Evolutionary conservation across 2,329 filamentous ascomycete genomes (phyloP).

Genomic region (Colletotrichum trifolii): DNA sequence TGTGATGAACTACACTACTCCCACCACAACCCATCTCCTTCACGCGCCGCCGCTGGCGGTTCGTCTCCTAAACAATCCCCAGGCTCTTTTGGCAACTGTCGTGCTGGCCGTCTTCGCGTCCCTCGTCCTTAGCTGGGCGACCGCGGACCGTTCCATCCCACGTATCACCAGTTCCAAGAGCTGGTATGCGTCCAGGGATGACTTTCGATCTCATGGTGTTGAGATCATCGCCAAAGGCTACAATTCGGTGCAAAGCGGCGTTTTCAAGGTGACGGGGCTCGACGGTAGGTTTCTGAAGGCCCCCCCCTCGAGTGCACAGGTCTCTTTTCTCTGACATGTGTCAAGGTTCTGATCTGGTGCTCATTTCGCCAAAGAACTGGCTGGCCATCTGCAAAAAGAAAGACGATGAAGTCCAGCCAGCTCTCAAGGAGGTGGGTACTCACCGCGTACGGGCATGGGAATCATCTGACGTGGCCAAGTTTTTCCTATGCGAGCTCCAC

Average conservation of each 20-base stretch:
- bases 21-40: neutral
- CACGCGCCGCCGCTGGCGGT: slow-evolving; percentile 5
- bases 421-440: slow-evolving; percentile 23
- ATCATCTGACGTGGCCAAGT: slow-evolving; percentile 11
- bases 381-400: slow-evolving; percentile 30
- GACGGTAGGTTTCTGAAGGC: slow-evolving; percentile 9
- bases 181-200: slow-evolving; percentile 24
- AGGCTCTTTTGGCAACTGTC: neutral
- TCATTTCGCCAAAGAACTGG: slow-evolving; percentile 26
- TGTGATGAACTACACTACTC: neutral
- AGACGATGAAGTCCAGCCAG: slow-evolving; percentile 26
- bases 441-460: fast-evolving
- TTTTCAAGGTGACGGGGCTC: slow-evolving; percentile 25
- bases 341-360: slow-evolving; percentile 26
- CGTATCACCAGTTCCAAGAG: slow-evolving; percentile 26
- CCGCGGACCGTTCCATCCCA: slow-evolving; percentile 5
- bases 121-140: neutral
- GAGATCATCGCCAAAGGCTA: slow-evolving; percentile 31
- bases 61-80: neutral
- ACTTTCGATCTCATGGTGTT: slow-evolving; percentile 27
- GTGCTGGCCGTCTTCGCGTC: neutral
- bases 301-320: fast-evolving
- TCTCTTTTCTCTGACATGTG: neutral
- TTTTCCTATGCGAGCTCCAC: slow-evolving; percentile 28
- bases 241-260: slow-evolving; percentile 18